These are phyloP conservation scores for Durio zibethinus DNA, from an alignment of 345 rosid species.

Conservation along the genomic window DNA sequence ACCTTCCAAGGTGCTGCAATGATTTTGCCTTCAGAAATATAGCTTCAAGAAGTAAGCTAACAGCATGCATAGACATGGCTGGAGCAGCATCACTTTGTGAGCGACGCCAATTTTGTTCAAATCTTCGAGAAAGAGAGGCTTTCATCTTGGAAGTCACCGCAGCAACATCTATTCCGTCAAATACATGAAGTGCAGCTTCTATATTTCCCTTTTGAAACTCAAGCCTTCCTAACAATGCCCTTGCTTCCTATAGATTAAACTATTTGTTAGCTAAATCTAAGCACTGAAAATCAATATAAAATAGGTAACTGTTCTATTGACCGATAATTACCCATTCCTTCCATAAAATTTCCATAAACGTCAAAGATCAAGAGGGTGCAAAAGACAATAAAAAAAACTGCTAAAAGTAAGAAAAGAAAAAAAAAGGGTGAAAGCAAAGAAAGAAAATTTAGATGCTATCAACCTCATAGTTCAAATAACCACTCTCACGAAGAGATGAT, in stretches of 20 bases:
- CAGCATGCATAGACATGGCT: constrained; percentile 66
- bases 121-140: constrained; percentile 43
- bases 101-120: constrained; percentile 35
- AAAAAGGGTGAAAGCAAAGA: neutral
- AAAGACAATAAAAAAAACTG: neutral
- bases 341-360: neutral
- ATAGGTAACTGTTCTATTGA: neutral
- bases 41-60: constrained; percentile 60
- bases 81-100: constrained; percentile 45
- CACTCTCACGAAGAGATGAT: constrained; percentile 78
- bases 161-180: constrained; percentile 63
- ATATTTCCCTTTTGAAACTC: constrained; percentile 69
- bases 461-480: constrained; percentile 75
- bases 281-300: neutral
- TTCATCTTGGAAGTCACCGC: constrained; percentile 54
- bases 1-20: constrained; percentile 58
- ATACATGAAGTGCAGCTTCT: constrained; percentile 67
- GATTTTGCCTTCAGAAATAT: constrained; percentile 65
- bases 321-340: neutral
- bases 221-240: constrained; percentile 68
- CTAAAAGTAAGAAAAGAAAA: neutral
- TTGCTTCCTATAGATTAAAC: constrained; percentile 58
- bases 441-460: neutral
- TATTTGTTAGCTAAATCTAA: neutral
- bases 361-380: neutral